Base-by-base conservation (phyloP, 2,329 filamentous ascomycete genomes). In the Cordyceps tenuipes region DNA sequence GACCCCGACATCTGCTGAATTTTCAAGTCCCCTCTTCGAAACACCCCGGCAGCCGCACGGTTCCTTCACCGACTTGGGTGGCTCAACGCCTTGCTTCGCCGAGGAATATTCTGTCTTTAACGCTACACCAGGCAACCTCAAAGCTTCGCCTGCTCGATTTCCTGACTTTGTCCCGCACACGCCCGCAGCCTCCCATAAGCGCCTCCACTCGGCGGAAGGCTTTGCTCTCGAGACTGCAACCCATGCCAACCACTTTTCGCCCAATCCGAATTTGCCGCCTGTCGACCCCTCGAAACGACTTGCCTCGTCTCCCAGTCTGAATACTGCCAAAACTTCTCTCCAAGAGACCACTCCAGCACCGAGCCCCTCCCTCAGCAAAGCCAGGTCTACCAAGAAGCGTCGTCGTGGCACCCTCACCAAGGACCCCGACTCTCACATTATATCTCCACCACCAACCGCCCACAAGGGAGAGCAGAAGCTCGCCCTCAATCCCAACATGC, bases 81-180 rank as follows among this genome's bases (percentile, higher is more conserved):
- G 77, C 65, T 83, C 80, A 79, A 86, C 83, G 49, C 83, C 83
- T 69, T 78, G 77, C 61, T 86, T 85, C 73, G 82, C 83, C 64
- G 82, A 86, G 68, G 83, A 86, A 64, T 86, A 84, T 67, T 84
- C 83, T 63, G 82, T 86, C 67, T 86, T 86, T 75, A 83, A 84
- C 72, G 75, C 79, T n/a, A 85, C 83, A 9, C 83, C 83, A 17
- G 83, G 81, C 52, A 82, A 84, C 67, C 74, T 85, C 59, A 76
- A 75, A 66, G 78, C 75, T 57, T 70, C 73, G 48, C 73, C 76
- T 60, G 44, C 69, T 61, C 69, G 72, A 15, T 82, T 81, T 68
- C 66, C 72, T 64, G 79, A 80, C 65, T 77, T 78, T 66, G 66
- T 68, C 67, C 64, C 72, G 66, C 59, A 75, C 69, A 63, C 69